phyloP scores from a whole-genome alignment of 768 basidiomycete genomes.

The Podaxis sp. region DNA sequence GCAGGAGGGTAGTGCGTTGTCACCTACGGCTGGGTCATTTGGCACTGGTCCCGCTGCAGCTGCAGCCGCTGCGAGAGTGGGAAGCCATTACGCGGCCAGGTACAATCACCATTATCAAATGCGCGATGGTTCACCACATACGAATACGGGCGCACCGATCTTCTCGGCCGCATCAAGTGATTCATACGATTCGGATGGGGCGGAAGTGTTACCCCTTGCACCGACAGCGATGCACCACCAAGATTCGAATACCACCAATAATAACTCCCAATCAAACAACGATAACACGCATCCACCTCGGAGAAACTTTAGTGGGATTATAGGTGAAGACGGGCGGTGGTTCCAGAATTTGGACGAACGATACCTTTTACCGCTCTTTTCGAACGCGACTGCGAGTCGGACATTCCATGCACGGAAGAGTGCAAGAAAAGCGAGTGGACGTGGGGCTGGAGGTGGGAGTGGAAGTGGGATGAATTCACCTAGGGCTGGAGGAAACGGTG shows the following conservation, averaged over 20 bases:
- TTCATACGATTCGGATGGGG: constrained; percentile 73
- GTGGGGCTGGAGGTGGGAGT: constrained; percentile 22
- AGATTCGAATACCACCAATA: background rate
- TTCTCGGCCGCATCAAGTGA: constrained; percentile 77
- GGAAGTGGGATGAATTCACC: constrained; percentile 15
- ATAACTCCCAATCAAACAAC: background rate
- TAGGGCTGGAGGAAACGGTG: background rate
- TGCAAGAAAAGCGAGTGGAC: constrained; percentile 50
- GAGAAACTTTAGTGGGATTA: constrained; percentile 19
- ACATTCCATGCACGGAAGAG: constrained; percentile 75
- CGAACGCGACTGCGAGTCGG: constrained; percentile 86
- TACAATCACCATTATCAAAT: constrained; percentile 53
- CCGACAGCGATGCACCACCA: constrained; percentile 38
- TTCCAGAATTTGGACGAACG: constrained; percentile 95
- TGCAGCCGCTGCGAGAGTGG: constrained; percentile 40
- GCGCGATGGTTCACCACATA: background rate
- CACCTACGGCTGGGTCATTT: constrained; percentile 17
- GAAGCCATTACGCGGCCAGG: constrained; percentile 55
- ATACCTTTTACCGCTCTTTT: constrained; percentile 90
- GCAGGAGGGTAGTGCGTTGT: constrained; percentile 41
- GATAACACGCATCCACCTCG: constrained; percentile 22
- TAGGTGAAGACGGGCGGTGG: constrained; percentile 84
- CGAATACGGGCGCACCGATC: constrained; percentile 26
- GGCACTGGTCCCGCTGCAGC: constrained; percentile 19
- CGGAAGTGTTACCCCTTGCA: constrained; percentile 79